Evolutionary conservation across 305 asterid species (phyloP).

Genomic region (Petunia hybrid): DNA sequence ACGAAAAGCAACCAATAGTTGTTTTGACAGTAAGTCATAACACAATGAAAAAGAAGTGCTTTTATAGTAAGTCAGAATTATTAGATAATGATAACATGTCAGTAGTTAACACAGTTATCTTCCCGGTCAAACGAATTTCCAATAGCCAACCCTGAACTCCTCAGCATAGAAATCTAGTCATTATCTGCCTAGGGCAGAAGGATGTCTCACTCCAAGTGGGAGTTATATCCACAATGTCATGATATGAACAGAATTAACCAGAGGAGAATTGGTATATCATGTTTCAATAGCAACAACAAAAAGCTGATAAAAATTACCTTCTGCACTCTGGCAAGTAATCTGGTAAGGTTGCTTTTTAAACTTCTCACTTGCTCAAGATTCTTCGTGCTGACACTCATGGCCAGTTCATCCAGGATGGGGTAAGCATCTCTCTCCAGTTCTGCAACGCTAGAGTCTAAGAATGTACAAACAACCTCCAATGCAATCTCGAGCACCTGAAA

Average conservation of each 20-base stretch:
- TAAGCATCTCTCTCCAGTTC: conserved; percentile 96
- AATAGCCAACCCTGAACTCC: not conserved
- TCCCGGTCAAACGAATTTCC: conserved; percentile 13
- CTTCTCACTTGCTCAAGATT: conserved; percentile 93
- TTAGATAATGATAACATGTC: conserved; percentile 15
- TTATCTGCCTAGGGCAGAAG: not conserved
- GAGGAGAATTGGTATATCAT: not conserved
- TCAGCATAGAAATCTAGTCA: not conserved
- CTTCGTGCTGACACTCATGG: conserved; percentile 87
- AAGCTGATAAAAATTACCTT: conserved; percentile 56
- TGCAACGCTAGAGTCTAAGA: conserved; percentile 75
- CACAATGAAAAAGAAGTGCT: not conserved
- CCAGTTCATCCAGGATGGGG: conserved; percentile 94
- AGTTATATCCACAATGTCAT: not conserved
- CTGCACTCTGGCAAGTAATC: conserved; percentile 92
- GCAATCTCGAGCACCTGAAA: conserved; percentile 97
- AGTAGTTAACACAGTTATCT: conserved; percentile 16
- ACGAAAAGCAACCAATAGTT: not conserved
- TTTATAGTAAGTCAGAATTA: not conserved
- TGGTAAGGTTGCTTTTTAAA: conserved; percentile 92
- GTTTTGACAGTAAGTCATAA: not conserved
- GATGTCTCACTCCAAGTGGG: not conserved
- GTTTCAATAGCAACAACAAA: not conserved
- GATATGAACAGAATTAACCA: not conserved
- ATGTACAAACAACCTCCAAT: conserved; percentile 86